These are phyloP conservation scores for Gnomoniopsis smithogilvyi DNA, from an alignment of 2,329 filamentous ascomycete species.

Conservation along the genomic window DNA sequence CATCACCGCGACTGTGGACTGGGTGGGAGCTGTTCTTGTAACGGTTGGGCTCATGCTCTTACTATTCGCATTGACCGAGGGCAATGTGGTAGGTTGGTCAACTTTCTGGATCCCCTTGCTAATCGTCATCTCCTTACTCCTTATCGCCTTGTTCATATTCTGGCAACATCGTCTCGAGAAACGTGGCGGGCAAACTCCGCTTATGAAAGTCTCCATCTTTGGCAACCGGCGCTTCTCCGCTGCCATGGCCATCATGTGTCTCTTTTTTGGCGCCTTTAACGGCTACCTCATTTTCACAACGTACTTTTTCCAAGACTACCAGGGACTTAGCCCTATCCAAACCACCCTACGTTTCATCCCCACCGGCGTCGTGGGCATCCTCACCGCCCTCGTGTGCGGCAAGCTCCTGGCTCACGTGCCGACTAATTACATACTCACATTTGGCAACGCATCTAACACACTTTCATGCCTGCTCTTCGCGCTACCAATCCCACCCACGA, in stretches of 20 bases:
- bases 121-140: conserved; percentile 54
- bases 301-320: conserved; percentile 68
- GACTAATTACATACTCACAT: conserved; percentile 54
- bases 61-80: conserved; percentile 65
- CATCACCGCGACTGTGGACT: conserved; percentile 55
- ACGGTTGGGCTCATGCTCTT: conserved; percentile 60
- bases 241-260: conserved; percentile 61
- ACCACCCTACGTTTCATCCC: conserved; percentile 69
- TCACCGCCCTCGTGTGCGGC: conserved; percentile 55
- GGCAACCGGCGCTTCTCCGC: conserved; percentile 56
- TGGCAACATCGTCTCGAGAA: conserved; percentile 62
- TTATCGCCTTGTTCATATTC: conserved; percentile 53
- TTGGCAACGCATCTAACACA: conserved; percentile 54
- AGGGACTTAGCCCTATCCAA: conserved; percentile 58
- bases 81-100: conserved; percentile 66
- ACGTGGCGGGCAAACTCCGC: conserved; percentile 45
- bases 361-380: conserved; percentile 56
- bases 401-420: conserved; percentile 56
- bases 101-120: conserved; percentile 60
- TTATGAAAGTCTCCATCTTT: conserved; percentile 68
- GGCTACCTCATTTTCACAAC: conserved; percentile 66
- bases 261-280: conserved; percentile 68
- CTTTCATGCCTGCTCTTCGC: conserved; percentile 60
- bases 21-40: conserved; percentile 62
- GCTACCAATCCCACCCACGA: conserved; percentile 56